Conservation (phyloP, 306 rosid species). For the Pterocarpus santalinus region DNA sequence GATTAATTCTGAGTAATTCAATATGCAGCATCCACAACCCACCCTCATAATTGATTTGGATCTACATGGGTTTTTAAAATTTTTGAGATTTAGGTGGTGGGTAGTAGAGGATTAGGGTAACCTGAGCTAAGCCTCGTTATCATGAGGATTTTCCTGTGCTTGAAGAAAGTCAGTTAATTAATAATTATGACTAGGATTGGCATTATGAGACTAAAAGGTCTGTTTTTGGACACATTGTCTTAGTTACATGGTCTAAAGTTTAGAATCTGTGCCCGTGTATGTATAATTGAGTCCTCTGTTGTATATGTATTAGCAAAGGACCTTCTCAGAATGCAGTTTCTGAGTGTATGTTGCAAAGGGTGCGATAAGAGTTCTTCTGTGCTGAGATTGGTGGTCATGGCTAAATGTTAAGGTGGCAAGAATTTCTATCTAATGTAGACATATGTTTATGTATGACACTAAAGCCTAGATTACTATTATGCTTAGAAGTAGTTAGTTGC, state of each 20-base stretch:
- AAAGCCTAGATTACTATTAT: not conserved
- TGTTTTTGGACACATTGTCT: not conserved
- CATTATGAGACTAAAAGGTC: not conserved
- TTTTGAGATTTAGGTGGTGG: not conserved
- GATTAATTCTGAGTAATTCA: slow-evolving; percentile 2
- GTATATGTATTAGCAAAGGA: not conserved
- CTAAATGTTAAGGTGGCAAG: slow-evolving; percentile 1
- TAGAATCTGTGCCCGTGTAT: not conserved
- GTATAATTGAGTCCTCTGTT: not conserved
- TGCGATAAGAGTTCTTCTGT: not conserved
- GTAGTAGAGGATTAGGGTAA: not conserved
- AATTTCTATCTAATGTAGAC: not conserved
- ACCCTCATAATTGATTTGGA: not conserved
- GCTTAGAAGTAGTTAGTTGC: not conserved
- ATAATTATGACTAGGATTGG: not conserved
- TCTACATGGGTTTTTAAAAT: not conserved
- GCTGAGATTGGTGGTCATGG: not conserved
- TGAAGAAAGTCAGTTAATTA: not conserved
- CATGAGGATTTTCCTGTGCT: not conserved
- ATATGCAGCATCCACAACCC: not conserved
- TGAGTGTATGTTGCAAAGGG: not conserved
- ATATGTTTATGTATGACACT: not conserved
- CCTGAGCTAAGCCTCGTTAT: not conserved
- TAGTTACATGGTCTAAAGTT: not conserved
- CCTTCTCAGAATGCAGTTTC: not conserved